Evolutionary conservation across 352 stramenopile species (phyloP).

Genomic region (Pythium apleroticum): DNA sequence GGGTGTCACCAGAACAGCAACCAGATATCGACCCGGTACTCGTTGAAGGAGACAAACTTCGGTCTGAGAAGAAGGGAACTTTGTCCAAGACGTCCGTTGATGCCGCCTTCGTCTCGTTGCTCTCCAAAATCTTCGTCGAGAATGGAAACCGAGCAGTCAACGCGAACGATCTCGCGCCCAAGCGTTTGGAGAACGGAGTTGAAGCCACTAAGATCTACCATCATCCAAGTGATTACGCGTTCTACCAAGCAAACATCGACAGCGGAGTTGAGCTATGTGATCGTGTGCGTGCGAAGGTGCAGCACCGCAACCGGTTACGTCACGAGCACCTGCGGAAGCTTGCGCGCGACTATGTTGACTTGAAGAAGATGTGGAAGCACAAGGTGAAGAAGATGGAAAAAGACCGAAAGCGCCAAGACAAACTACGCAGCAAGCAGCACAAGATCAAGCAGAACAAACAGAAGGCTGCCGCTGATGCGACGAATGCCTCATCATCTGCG

Average conservation of each 20-base stretch:
- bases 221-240: slow-evolving; percentile 68
- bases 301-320: slow-evolving; percentile 59
- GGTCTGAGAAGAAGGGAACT: background rate
- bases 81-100: slow-evolving; percentile 62
- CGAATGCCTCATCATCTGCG: background rate
- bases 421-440: slow-evolving; percentile 62
- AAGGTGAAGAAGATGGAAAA: slow-evolving; percentile 88
- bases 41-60: background rate
- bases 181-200: slow-evolving; percentile 44
- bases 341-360: slow-evolving; percentile 73
- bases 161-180: slow-evolving; percentile 63
- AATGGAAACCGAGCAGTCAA: slow-evolving; percentile 49
- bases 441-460: slow-evolving; percentile 56
- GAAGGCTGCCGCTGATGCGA: slow-evolving; percentile 25
- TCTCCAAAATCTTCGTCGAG: slow-evolving; percentile 61
- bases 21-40: background rate
- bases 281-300: slow-evolving; percentile 63
- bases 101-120: slow-evolving; percentile 54
- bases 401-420: slow-evolving; percentile 83
- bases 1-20: background rate
- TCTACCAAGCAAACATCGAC: slow-evolving; percentile 75
- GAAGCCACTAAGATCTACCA: slow-evolving; percentile 66
- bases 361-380: slow-evolving; percentile 83
- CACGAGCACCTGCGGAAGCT: slow-evolving; percentile 70
- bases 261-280: slow-evolving; percentile 43